These are phyloP conservation scores for Globisporangium radiosum DNA, from an alignment of 352 stramenopile genomes.

Conservation along the genomic window DNA sequence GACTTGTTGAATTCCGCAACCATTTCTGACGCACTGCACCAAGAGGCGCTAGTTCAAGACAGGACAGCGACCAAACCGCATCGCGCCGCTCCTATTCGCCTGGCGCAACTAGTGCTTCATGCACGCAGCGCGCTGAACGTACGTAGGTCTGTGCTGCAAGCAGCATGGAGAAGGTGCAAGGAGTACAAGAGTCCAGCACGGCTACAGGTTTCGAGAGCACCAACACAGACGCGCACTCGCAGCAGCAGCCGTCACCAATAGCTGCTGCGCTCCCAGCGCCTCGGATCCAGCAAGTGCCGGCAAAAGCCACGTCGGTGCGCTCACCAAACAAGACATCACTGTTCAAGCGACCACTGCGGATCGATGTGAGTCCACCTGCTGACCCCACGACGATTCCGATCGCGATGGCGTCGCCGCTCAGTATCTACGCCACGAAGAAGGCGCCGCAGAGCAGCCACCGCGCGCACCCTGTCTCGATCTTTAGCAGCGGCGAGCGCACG, in stretches of 20 bases:
- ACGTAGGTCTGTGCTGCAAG: too few species aligned
- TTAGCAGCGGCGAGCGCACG: conserved; percentile 20
- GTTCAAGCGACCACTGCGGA: conserved; percentile 26
- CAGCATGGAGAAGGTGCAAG: too few species aligned
- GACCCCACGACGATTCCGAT: conserved; percentile 10
- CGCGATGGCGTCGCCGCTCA: conserved; percentile 31
- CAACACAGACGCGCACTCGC: background rate
- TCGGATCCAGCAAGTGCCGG: conserved; percentile 1
- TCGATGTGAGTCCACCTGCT: conserved; percentile 34
- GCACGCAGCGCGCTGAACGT: too few species aligned
- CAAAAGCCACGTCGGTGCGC: conserved; percentile 8
- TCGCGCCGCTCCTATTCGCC: too few species aligned
- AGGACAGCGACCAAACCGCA: too few species aligned
- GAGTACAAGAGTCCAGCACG: too few species aligned
- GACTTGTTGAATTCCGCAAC: conserved; percentile 10
- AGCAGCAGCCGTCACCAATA: background rate
- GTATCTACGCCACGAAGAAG: conserved; percentile 42
- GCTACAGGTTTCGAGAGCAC: background rate
- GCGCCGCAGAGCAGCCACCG: conserved; percentile 21
- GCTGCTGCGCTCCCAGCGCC: conserved; percentile 3
- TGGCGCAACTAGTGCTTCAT: too few species aligned
- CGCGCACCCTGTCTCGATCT: conserved; percentile 28
- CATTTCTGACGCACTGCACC: too few species aligned
- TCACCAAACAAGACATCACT: conserved; percentile 8
- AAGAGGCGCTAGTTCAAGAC: too few species aligned